phyloP scores from a whole-genome alignment of 2,329 filamentous ascomycete genomes.

The Aureobasidium musti region DNA sequence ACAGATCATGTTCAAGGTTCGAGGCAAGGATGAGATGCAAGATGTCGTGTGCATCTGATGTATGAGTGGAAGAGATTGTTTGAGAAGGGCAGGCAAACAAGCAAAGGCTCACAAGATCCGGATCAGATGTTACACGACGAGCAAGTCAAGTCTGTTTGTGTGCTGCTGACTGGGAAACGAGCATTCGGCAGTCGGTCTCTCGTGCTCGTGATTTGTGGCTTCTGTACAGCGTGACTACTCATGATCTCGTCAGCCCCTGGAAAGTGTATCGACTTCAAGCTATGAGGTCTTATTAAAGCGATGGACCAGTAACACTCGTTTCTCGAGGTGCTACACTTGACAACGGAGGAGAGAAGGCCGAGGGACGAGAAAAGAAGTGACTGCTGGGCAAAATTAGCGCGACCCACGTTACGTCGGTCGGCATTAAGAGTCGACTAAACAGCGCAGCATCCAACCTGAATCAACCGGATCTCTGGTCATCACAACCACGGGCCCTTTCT shows the following conservation, averaged over 20 bases:
- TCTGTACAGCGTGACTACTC: slow-evolving; percentile 19
- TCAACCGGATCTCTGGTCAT: slow-evolving; percentile 16
- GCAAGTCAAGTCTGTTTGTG: slow-evolving; percentile 7
- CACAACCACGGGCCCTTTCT: slow-evolving; percentile 14
- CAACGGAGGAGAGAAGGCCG: slow-evolving; percentile 25
- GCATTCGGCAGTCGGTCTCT: slow-evolving; percentile 3
- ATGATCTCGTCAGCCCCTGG: slow-evolving; percentile 20
- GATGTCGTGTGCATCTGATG: slow-evolving; percentile 14
- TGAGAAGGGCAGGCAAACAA: slow-evolving; percentile 10
- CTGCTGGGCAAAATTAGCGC: slow-evolving; percentile 15
- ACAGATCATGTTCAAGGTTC: slow-evolving; percentile 14
- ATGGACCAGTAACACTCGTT: background rate
- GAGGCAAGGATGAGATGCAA: background rate
- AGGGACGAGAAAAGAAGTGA: slow-evolving; percentile 18
- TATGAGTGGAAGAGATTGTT: background rate
- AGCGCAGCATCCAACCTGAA: slow-evolving; percentile 14
- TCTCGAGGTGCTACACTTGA: background rate
- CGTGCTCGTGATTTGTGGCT: slow-evolving; percentile 24
- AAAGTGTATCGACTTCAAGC: slow-evolving; percentile 1
- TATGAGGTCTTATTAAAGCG: slow-evolving; percentile 7
- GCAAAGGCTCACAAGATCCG: slow-evolving; percentile 15
- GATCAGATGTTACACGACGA: slow-evolving; percentile 18
- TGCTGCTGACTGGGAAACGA: background rate
- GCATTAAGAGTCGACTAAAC: slow-evolving; percentile 15
- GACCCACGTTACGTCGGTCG: slow-evolving; percentile 16